Percentiles rank a stretch among this genome's conserved stretches.
These are phyloP conservation scores for Cordyceps cateniannulata DNA, from an alignment of 2,329 filamentous ascomycete species.

Conservation along the genomic window DNA sequence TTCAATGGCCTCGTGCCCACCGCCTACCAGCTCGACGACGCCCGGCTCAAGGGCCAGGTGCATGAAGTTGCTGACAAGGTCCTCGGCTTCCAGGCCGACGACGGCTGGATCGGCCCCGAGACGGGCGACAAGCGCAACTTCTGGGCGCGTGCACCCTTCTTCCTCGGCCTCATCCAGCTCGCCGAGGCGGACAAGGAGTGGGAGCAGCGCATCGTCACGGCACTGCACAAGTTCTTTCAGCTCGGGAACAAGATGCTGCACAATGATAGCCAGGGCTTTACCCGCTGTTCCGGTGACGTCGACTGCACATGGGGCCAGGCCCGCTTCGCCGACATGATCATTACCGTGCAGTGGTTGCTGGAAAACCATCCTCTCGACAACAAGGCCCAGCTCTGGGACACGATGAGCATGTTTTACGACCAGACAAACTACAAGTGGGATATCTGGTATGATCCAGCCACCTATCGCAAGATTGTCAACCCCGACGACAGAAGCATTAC, in stretches of 20 bases:
- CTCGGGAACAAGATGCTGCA: constrained; percentile 49
- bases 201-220: constrained; percentile 17
- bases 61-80: constrained; percentile 29
- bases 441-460: constrained; percentile 21
- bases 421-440: constrained; percentile 25
- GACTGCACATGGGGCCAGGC: constrained; percentile 27
- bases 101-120: constrained; percentile 48
- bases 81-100: constrained; percentile 32
- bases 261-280: constrained; percentile 44
- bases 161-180: constrained; percentile 27
- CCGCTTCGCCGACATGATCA: constrained; percentile 33
- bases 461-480: constrained; percentile 18
- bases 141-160: constrained; percentile 26
- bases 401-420: constrained; percentile 32
- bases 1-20: constrained; percentile 53
- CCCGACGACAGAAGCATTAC: constrained; percentile 16
- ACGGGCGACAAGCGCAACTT: constrained; percentile 21
- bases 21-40: constrained; percentile 43
- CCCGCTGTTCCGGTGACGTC: constrained; percentile 35
- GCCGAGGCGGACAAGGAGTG: constrained; percentile 24
- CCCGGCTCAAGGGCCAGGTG: constrained; percentile 37
- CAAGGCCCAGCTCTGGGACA: constrained; percentile 30
- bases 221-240: constrained; percentile 23
- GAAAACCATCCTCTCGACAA: constrained; percentile 25
- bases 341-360: constrained; percentile 34